Evolutionary conservation across 108 stramenopile genomes (phyloP), one percentile per base, ranked within the genome.

Genomic region (Aureococcus anophagefferens): DNA sequence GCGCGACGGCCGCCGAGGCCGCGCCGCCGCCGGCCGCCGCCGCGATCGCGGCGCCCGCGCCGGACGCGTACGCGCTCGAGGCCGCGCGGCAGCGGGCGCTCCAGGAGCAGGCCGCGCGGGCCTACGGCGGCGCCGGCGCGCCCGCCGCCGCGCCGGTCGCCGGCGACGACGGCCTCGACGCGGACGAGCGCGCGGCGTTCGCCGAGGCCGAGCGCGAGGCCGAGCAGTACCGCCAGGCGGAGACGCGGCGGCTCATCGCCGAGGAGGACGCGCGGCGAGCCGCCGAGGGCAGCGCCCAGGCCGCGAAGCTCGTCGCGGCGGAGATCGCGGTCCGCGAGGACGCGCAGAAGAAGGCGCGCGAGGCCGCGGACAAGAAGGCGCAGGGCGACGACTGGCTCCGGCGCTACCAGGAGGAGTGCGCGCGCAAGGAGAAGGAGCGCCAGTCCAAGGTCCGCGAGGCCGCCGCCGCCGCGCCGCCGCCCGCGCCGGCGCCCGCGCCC

Each of bases 141-240:
- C 9, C 40, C 40, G 9, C 40, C 9, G 40, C 40, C 9, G 40
- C 5, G 13, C 40, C 40, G 40, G 13, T 11, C 21, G 51, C 14
- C 21, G 51, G 3, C 21, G 51, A 59, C 51, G 21, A 18, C 3
- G 51, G 21, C 51, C 21, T 59, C 51, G 51, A 59, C 51, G 51
- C 51, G 7, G 51, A 25, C 21, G 51, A 59, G 51, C 14, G 1
- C 7, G 51, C 17, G 21, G 51, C 51, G 21, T 1, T 59, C 21
- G 51, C 51, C 51, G 21, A 59, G 51, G 51, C 51, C 51, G 51
- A 59, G 51, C 51, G 51, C 21, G 51, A 59, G 51, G 51, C 51
- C 21, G 51, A 59, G 51, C 21, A 18, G 25, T 59, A 9, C 25
- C 17, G 51, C 21, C 51, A 28, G 21, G 51, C 4, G 21, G 51